Percentiles rank a stretch among this genome's conserved stretches.
Conservation (phyloP, 2,329 filamentous ascomycete species). For the Botrytis cinerea region DNA sequence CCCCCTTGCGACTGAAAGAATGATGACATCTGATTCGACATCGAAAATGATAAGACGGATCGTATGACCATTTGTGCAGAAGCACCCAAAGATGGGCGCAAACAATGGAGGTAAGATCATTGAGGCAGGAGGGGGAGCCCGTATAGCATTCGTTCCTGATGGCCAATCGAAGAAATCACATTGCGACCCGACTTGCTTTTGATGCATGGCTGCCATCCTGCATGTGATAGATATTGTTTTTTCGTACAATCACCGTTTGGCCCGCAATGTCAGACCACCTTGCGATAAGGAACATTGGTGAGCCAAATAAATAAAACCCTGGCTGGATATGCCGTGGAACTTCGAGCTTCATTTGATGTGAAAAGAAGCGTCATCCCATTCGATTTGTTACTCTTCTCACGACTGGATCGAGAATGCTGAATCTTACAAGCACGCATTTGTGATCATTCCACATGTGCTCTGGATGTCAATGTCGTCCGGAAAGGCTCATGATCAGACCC, state of each 20-base stretch:
- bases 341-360: not conserved
- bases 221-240: constrained; percentile 5
- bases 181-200: not conserved
- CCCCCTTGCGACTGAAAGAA: not conserved
- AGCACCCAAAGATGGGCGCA: not conserved
- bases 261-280: not conserved
- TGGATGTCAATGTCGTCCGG: not conserved
- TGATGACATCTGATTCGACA: constrained; percentile 10
- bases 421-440: not conserved
- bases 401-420: not conserved
- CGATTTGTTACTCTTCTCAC: not conserved
- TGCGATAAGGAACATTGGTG: no score
- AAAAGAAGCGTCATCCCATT: not conserved
- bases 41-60: constrained; percentile 5
- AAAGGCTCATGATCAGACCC: not conserved
- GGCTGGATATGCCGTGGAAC: not conserved
- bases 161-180: not conserved
- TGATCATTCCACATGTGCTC: not conserved
- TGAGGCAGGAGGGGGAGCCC: not conserved
- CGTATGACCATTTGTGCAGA: constrained; percentile 16
- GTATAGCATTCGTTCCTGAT: not conserved
- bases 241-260: not conserved
- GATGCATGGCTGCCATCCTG: not conserved
- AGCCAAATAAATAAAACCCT: not conserved
- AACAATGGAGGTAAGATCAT: constrained; percentile 12